Percentiles rank a stretch among this genome's conserved stretches.
phyloP scores from a whole-genome alignment of 306 rosid species.

The Vachellia collinsii region DNA sequence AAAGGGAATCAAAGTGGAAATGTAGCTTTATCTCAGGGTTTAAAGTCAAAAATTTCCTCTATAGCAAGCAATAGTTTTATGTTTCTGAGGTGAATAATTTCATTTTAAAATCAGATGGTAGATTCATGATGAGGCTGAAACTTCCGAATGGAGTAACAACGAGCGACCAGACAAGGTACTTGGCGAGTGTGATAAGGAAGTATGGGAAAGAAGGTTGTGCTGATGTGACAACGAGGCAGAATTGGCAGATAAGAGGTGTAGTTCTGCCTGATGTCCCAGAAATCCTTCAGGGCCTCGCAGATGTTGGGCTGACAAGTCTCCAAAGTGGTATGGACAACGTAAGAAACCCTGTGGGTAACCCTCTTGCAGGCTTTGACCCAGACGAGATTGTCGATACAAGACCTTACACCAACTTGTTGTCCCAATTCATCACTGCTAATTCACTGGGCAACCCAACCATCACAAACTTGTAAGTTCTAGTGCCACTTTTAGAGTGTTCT shows the following conservation, averaged over 20 bases:
- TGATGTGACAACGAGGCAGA: constrained; percentile 93
- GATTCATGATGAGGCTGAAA: constrained; percentile 97
- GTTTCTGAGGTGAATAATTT: not conserved
- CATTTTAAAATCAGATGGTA: constrained; percentile 64
- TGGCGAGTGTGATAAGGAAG: constrained; percentile 80
- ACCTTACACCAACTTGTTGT: constrained; percentile 77
- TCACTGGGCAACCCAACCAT: constrained; percentile 70
- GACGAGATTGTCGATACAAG: constrained; percentile 83
- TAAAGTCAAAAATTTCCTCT: not conserved
- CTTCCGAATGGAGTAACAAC: constrained; percentile 96
- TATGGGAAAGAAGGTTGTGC: constrained; percentile 95
- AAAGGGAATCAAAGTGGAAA: not conserved
- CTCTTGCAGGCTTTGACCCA: constrained; percentile 91
- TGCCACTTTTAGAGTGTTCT: not conserved
- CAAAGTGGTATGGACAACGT: constrained; percentile 99
- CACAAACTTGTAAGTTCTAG: constrained; percentile 72
- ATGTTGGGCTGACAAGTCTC: constrained; percentile 86
- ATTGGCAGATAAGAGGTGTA: constrained; percentile 96
- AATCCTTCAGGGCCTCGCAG: constrained; percentile 74
- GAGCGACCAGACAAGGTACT: constrained; percentile 76
- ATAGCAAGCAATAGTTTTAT: not conserved
- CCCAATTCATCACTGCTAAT: constrained; percentile 83
- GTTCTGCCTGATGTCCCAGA: constrained; percentile 87
- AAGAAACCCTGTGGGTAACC: constrained; percentile 96
- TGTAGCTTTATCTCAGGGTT: not conserved